Evolutionary conservation across 306 rosid species (phyloP).

Genomic region (Vachellia collinsii): DNA sequence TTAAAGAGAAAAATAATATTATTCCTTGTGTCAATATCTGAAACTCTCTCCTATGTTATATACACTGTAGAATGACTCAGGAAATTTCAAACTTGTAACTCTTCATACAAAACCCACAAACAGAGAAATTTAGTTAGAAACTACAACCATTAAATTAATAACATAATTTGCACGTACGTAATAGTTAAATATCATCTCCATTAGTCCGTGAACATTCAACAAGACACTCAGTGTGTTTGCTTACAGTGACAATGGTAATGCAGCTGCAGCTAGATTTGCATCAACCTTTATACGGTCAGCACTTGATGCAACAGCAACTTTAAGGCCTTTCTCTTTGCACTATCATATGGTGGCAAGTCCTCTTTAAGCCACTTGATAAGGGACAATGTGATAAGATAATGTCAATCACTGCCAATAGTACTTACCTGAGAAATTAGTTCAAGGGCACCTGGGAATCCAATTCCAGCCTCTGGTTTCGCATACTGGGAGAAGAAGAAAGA

Average conservation of each 20-base stretch:
- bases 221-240: slow-evolving; percentile 37
- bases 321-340: slow-evolving; percentile 93
- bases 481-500: slow-evolving; percentile 57
- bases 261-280: slow-evolving; percentile 93
- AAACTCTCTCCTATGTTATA: not conserved
- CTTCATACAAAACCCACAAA: not conserved
- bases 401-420: slow-evolving; percentile 5
- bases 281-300: slow-evolving; percentile 98
- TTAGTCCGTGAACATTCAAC: slow-evolving; percentile 29
- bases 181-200: slow-evolving; percentile 24
- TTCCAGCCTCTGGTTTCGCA: slow-evolving; percentile 94
- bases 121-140: not conserved
- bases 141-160: not conserved
- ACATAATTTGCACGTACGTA: not conserved
- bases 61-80: not conserved
- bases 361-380: slow-evolving; percentile 37
- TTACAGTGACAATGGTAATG: slow-evolving; percentile 86
- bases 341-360: slow-evolving; percentile 39
- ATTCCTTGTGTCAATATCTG: not conserved
- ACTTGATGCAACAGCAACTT: slow-evolving; percentile 99
- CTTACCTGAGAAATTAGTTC: slow-evolving; percentile 90
- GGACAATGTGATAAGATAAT: slow-evolving; percentile 33
- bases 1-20: not conserved
- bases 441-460: slow-evolving; percentile 95
- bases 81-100: not conserved